Conservation (phyloP, 1,139 yeast species). For the Torulaspora pretoriensis region DNA sequence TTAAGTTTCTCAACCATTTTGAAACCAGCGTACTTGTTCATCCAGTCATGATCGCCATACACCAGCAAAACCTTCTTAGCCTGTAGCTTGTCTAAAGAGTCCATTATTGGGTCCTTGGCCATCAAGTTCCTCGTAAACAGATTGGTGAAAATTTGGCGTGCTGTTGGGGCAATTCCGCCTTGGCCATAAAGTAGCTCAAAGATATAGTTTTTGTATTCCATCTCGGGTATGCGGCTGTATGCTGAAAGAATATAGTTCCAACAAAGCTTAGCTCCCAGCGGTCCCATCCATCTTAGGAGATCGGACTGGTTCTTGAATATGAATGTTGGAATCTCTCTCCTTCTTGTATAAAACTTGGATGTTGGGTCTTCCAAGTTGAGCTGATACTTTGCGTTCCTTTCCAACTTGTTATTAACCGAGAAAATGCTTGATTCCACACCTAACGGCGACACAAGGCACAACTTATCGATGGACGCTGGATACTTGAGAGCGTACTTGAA, state of each 20-base stretch:
- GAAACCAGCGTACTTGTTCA: constrained; percentile 72
- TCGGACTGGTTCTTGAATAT: constrained; percentile 38
- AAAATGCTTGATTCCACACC: constrained; percentile 78
- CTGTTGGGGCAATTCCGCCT: constrained; percentile 24
- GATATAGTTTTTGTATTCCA: constrained; percentile 22
- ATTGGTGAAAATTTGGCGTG: constrained; percentile 54
- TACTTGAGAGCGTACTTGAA: constrained; percentile 72
- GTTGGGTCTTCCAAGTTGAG: constrained; percentile 23
- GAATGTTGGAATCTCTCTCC: constrained; percentile 26
- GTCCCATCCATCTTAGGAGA: constrained; percentile 50
- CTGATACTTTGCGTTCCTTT: constrained; percentile 16
- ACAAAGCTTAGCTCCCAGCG: constrained; percentile 55
- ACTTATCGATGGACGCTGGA: constrained; percentile 59
- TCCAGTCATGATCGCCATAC: constrained; percentile 84
- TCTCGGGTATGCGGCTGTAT: constrained; percentile 45
- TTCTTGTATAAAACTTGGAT: constrained; percentile 26
- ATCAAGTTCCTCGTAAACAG: constrained; percentile 41
- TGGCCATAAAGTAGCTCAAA: constrained; percentile 28
- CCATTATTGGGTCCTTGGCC: constrained; percentile 72
- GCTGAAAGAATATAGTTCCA: constrained; percentile 52
- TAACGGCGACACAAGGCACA: constrained; percentile 81
- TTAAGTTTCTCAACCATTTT: constrained; percentile 44
- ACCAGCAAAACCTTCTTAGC: constrained; percentile 52
- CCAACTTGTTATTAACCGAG: constrained; percentile 47
- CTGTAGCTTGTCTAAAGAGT: constrained; percentile 47